These are phyloP conservation scores for Fusarium sarcochroum DNA, from an alignment of 2,329 filamentous ascomycete species.

Conservation along the genomic window DNA sequence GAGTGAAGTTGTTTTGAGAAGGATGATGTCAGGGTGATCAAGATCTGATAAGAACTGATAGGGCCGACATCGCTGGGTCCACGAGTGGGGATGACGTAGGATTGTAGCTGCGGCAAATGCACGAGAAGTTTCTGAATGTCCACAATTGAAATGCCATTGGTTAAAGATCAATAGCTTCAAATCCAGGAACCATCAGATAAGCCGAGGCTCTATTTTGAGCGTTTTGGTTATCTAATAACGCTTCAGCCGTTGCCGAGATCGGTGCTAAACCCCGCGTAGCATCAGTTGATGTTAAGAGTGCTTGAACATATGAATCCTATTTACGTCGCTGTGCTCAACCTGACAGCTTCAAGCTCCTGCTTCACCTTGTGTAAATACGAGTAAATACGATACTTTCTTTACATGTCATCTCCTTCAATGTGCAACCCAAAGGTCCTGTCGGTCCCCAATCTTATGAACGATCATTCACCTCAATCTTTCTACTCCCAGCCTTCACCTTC, in stretches of 20 bases:
- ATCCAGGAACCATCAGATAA: not conserved
- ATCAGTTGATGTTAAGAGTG: not conserved
- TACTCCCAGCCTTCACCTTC: not conserved
- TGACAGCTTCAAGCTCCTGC: not conserved
- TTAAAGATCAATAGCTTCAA: not conserved
- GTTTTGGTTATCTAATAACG: not conserved
- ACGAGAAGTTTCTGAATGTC: not conserved
- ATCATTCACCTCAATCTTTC: not conserved
- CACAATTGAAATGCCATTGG: not conserved
- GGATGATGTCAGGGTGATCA: constrained; percentile 16
- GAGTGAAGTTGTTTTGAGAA: not conserved
- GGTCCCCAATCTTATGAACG: not conserved
- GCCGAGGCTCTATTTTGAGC: not conserved
- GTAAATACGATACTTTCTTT: not conserved
- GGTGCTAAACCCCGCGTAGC: not conserved
- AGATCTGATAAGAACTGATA: constrained; percentile 21
- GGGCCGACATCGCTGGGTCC: constrained; percentile 27
- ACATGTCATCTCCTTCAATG: not conserved
- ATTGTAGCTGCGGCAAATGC: not conserved
- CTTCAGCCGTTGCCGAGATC: not conserved
- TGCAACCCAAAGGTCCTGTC: not conserved
- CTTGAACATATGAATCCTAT: not conserved
- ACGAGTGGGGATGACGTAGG: constrained; percentile 21
- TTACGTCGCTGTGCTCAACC: not conserved
- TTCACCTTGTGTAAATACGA: not conserved